Evolutionary conservation across 2,329 filamentous ascomycete species (phyloP), one percentile per base, ranked within the genome.

Genomic region (Fusarium chuoi): DNA sequence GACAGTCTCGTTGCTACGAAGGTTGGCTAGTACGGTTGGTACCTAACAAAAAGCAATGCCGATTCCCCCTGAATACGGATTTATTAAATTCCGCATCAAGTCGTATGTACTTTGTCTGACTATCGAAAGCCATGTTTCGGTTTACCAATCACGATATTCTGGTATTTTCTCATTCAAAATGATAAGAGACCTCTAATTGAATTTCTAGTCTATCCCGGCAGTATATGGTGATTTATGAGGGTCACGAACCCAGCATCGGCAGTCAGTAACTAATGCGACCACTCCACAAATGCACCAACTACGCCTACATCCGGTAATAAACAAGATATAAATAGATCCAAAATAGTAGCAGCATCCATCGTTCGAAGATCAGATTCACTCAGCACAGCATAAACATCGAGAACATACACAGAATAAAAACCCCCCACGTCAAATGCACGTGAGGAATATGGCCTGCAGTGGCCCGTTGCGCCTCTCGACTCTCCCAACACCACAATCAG

Each of bases 381-480:
- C 22, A 59, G 38, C 18, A 54, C 39, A 45, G 42, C 28, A 26
- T 26, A 24, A 18, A 22, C n/a, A 41, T n/a, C 17, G 30, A 20
- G 13, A 52, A 14, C 22, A 28, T 39, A 42, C 30, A 17, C 35
- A 18, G 44, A 60, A 26, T 20, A 9, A 58, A 58, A 58, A 1
- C 22, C 55, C 71, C 75, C 75, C 75, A 77, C 75, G 65, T 42
- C 6, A 10, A 44, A 56, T 39, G 63, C 75, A 77, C 75, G 75
- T 77, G 75, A 77, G 75, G 45, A 64, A 30, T 41, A 54, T 22
- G 58, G 62, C 15, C 73, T 77, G 75, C 75, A 76, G 66, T 77
- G 68, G 36, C 71, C 71, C 71, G 67, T 74, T 57, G 48, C 48
- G 36, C 54, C 42, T 52, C 42, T 20, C 48, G 36, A 48, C 42